Conservation (phyloP, 306 rosid genomes). For the Quercus robur region DNA sequence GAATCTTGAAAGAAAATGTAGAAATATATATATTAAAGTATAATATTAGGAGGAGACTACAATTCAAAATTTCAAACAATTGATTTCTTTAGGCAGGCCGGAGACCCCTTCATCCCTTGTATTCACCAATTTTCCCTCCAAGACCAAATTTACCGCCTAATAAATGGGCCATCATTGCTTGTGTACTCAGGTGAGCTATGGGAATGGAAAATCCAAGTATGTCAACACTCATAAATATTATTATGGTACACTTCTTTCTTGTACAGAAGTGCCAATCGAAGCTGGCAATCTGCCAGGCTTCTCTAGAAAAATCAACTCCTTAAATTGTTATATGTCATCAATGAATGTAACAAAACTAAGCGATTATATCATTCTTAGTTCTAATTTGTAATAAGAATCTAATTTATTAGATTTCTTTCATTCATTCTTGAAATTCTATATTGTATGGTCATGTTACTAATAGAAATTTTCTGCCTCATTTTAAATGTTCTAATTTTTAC, state of each 20-base stretch:
- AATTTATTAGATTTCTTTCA: too few species aligned
- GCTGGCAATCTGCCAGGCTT: background rate
- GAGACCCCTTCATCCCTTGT: background rate
- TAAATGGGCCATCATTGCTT: constrained; percentile 16
- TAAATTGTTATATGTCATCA: background rate
- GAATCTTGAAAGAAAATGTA: background rate
- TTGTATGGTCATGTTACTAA: too few species aligned
- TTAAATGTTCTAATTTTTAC: too few species aligned
- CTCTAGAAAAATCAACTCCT: background rate
- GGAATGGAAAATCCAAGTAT: constrained; percentile 13
- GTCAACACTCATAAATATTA: background rate
- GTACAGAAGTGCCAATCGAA: background rate
- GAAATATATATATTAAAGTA: background rate
- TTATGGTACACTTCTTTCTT: background rate
- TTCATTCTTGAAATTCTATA: too few species aligned
- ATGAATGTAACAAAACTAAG: too few species aligned
- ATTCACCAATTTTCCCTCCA: constrained; percentile 11
- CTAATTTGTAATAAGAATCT: too few species aligned
- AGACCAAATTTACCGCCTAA: constrained; percentile 7
- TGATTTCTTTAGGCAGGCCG: too few species aligned
- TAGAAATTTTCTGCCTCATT: too few species aligned
- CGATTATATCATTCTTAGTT: too few species aligned
- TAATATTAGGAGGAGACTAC: background rate
- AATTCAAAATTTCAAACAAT: background rate
- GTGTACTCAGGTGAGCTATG: background rate